Percentiles rank a stretch among this genome's conserved stretches.
phyloP scores from a whole-genome alignment of 2,329 filamentous ascomycete genomes.

The Rugonectria rugulosa region DNA sequence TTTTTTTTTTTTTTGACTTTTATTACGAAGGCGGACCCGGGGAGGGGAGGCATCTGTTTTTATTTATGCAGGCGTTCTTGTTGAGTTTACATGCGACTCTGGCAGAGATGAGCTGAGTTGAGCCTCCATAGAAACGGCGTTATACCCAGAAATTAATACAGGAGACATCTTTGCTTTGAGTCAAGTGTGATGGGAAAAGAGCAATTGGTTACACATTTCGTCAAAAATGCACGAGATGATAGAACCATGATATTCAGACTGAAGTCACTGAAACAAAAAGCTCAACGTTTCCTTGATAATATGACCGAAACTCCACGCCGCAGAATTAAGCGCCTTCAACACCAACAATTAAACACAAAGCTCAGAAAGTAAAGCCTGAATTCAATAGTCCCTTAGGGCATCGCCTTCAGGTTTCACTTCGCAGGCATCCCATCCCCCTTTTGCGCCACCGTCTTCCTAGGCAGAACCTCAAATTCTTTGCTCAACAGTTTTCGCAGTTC shows the following conservation, averaged over 20 bases:
- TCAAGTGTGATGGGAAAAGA: neutral
- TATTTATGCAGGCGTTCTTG: slow-evolving; percentile 3
- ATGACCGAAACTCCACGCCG: too few relatives aligned
- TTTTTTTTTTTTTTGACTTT: neutral
- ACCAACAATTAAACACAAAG: neutral
- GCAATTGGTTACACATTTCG: neutral
- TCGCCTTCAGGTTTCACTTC: neutral
- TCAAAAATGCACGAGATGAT: neutral
- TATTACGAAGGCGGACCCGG: neutral
- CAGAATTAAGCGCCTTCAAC: too few relatives aligned
- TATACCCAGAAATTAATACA: slow-evolving; percentile 23
- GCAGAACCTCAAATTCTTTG: slow-evolving; percentile 54
- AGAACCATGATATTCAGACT: too few relatives aligned
- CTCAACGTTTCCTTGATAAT: too few relatives aligned
- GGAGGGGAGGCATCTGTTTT: slow-evolving; percentile 1
- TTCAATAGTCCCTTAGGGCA: too few relatives aligned
- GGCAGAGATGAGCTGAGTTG: slow-evolving; percentile 14
- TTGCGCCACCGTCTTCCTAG: slow-evolving; percentile 45
- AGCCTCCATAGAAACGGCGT: slow-evolving; percentile 36
- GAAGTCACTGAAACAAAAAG: too few relatives aligned
- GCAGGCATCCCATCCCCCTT: slow-evolving; percentile 48
- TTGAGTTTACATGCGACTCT: slow-evolving; percentile 16
- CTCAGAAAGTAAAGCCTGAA: neutral
- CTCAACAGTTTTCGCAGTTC: slow-evolving; percentile 63
- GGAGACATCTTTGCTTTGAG: neutral